These are phyloP conservation scores for Populus simonii DNA, from an alignment of 345 rosid genomes.

Conservation along the genomic window DNA sequence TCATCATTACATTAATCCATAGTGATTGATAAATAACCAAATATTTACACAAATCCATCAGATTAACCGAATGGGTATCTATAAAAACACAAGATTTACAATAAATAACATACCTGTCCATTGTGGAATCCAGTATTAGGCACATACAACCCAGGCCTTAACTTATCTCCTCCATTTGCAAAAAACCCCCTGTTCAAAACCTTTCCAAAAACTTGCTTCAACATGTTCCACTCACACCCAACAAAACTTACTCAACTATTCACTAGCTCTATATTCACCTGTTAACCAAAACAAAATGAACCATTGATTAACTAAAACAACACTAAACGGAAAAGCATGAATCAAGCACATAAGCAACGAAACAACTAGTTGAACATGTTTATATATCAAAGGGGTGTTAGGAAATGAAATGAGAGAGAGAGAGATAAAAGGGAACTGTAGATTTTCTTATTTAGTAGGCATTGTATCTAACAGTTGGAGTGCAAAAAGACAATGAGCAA, in stretches of 20 bases:
- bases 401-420: background rate
- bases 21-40: too few relatives aligned
- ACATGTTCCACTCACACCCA: slow-evolving; percentile 32
- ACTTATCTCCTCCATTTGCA: slow-evolving; percentile 32
- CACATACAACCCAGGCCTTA: slow-evolving; percentile 37
- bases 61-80: too few relatives aligned
- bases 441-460: background rate
- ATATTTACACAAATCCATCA: too few relatives aligned
- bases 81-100: too few relatives aligned
- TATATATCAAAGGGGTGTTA: background rate
- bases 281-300: too few relatives aligned
- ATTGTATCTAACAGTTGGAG: slow-evolving; percentile 20
- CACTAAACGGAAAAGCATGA: too few relatives aligned
- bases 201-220: slow-evolving; percentile 49
- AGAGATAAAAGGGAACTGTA: background rate
- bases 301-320: too few relatives aligned
- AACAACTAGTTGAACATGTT: background rate
- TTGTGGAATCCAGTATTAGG: slow-evolving; percentile 33
- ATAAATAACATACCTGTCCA: slow-evolving; percentile 39
- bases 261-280: too few relatives aligned
- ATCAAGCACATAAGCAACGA: background rate
- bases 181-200: slow-evolving; percentile 21
- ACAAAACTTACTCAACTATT: background rate
- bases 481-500: background rate
- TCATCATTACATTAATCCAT: too few relatives aligned